Evolutionary conservation across 2,329 filamentous ascomycete species (phyloP).

Genomic region (Xylaria digitata): DNA sequence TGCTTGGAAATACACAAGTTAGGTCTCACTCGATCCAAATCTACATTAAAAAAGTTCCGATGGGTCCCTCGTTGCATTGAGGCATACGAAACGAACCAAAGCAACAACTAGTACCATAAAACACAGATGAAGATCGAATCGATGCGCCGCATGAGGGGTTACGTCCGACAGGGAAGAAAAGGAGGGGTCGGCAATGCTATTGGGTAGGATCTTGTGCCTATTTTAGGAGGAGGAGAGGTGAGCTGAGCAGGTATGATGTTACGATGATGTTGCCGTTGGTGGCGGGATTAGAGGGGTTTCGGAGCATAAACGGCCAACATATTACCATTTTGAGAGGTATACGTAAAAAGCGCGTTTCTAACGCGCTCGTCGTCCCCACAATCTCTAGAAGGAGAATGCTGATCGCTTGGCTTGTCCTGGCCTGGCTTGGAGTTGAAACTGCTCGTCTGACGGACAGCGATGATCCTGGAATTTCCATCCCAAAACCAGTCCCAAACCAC

Average conservation of each 20-base stretch:
- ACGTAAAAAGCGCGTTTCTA: slow-evolving; percentile 20
- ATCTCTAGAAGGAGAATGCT: slow-evolving; percentile 21
- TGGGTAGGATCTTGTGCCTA: slow-evolving; percentile 33
- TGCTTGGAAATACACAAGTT: slow-evolving; percentile 9
- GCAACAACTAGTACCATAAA: slow-evolving; percentile 4
- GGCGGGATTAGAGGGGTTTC: slow-evolving; percentile 21
- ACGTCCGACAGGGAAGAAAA: slow-evolving; percentile 20
- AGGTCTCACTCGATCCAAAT: slow-evolving; percentile 32
- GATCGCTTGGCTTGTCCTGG: slow-evolving; percentile 22
- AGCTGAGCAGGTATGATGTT: slow-evolving; percentile 37
- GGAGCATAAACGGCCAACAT: slow-evolving; percentile 23
- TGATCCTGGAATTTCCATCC: slow-evolving; percentile 33
- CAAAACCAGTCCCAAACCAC: slow-evolving; percentile 20
- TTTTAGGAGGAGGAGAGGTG: slow-evolving; percentile 36
- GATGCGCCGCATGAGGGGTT: slow-evolving; percentile 25
- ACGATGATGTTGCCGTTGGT: slow-evolving; percentile 24
- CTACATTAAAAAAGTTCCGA: slow-evolving; percentile 27
- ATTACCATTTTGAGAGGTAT: slow-evolving; percentile 31
- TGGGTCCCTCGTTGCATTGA: slow-evolving; percentile 21
- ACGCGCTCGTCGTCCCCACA: slow-evolving; percentile 27
- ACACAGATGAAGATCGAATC: slow-evolving; percentile 19
- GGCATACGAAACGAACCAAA: slow-evolving; percentile 25
- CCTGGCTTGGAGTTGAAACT: slow-evolving; percentile 33
- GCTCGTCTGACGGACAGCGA: slow-evolving; percentile 36
- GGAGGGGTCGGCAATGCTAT: slow-evolving; percentile 25